Percentiles rank a stretch among this genome's conserved stretches.
Conservation (phyloP, 164 flowering plant genomes). For the Warburgia ugandensis region DNA sequence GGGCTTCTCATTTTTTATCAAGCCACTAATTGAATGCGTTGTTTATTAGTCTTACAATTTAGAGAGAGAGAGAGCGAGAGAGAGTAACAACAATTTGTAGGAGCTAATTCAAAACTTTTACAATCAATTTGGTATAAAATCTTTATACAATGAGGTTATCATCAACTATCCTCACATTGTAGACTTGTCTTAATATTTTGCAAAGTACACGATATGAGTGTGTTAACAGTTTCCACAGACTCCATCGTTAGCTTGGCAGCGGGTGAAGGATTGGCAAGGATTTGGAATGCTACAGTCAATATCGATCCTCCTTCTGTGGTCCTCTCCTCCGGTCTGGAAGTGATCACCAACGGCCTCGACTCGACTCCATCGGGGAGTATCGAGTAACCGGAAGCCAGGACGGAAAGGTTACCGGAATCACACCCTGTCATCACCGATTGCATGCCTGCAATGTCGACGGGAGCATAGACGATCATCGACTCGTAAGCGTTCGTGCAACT, state of each 20-base stretch:
- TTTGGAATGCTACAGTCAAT: slow-evolving; percentile 79
- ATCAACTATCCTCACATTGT: slow-evolving; percentile 76
- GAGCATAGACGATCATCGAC: slow-evolving; percentile 76
- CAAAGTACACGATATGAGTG: slow-evolving; percentile 66
- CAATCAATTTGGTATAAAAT: no score
- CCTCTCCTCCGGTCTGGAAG: slow-evolving; percentile 66
- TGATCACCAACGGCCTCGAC: slow-evolving; percentile 68
- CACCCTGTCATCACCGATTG: slow-evolving; percentile 85
- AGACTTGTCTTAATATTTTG: slow-evolving; percentile 70
- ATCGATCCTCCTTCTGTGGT: slow-evolving; percentile 75
- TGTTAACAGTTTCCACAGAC: slow-evolving; percentile 67
- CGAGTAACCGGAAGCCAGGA: slow-evolving; percentile 86
- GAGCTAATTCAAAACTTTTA: no score
- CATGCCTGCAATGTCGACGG: slow-evolving; percentile 62
- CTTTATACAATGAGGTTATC: no score
- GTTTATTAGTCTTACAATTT: no score
- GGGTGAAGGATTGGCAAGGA: slow-evolving; percentile 55
- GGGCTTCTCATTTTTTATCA: no score
- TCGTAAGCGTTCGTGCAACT: slow-evolving; percentile 74
- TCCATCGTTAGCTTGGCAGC: slow-evolving; percentile 60
- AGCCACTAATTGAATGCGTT: no score
- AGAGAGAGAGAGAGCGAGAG: no score
- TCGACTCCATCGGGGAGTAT: slow-evolving; percentile 85
- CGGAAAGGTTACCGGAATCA: slow-evolving; percentile 65
- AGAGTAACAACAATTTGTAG: no score